Conservation (phyloP, 768 basidiomycete genomes). For the Leccinum boreale region DNA sequence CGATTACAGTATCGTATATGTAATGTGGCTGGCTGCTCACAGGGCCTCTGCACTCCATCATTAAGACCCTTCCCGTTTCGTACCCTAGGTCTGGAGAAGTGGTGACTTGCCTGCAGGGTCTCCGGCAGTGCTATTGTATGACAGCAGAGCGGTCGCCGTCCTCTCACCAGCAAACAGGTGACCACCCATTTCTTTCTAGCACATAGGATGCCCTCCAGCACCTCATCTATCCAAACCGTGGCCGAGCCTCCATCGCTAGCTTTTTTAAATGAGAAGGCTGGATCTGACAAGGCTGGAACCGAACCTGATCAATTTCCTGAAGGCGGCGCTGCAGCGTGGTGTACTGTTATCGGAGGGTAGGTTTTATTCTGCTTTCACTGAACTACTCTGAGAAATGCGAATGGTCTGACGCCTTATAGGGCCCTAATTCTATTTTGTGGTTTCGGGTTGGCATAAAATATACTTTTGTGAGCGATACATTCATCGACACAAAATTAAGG, state of each 20-base stretch:
- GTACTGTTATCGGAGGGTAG: constrained; percentile 22
- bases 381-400: not conserved
- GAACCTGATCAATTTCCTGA: constrained; percentile 22
- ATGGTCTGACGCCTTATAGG: constrained; percentile 11
- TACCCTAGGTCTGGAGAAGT: no score
- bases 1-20: not conserved
- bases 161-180: not conserved
- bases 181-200: not conserved
- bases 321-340: constrained; percentile 28
- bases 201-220: constrained; percentile 5
- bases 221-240: not conserved
- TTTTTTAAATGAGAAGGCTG: constrained; percentile 1
- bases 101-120: not conserved
- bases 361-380: not conserved
- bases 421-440: constrained; percentile 31
- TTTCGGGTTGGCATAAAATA: constrained; percentile 24
- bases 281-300: not conserved
- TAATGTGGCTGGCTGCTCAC: not conserved
- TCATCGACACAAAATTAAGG: constrained; percentile 17
- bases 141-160: not conserved
- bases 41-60: not conserved
- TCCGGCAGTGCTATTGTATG: not conserved
- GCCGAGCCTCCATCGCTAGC: not conserved
- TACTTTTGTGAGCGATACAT: not conserved
- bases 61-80: not conserved